phyloP scores from a whole-genome alignment of 768 basidiomycete species.

The Rhizopogon roseolus region DNA sequence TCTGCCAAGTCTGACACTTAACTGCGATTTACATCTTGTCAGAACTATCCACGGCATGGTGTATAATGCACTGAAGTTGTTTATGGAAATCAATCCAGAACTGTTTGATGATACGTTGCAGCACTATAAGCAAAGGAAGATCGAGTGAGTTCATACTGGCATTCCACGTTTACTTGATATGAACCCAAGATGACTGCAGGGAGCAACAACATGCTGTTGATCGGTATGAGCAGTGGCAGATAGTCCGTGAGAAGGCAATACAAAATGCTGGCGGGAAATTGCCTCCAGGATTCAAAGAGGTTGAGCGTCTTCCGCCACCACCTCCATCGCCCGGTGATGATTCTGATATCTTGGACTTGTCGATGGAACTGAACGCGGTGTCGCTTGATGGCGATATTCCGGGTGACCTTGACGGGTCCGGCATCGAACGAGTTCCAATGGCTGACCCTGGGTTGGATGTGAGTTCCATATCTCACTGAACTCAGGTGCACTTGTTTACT shows the following conservation, averaged over 20 bases:
- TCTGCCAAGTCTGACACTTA: constrained; percentile 2
- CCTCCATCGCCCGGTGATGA: constrained; percentile 77
- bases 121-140: constrained; percentile 84
- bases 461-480: constrained; percentile 32
- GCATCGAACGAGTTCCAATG: constrained; percentile 86
- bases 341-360: constrained; percentile 80
- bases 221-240: constrained; percentile 89
- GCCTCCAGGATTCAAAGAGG: constrained; percentile 66
- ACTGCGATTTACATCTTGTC: constrained; percentile 7
- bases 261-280: constrained; percentile 67
- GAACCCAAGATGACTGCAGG: constrained; percentile 34
- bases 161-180: not conserved
- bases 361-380: constrained; percentile 83
- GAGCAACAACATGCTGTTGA: constrained; percentile 83
- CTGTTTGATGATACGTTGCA: constrained; percentile 92
- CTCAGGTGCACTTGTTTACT: constrained; percentile 12
- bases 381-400: constrained; percentile 65
- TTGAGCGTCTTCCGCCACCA: constrained; percentile 70
- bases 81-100: constrained; percentile 99
- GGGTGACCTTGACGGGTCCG: constrained; percentile 71
- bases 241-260: constrained; percentile 71
- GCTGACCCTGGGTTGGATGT: constrained; percentile 88
- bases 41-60: constrained; percentile 99
- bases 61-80: constrained; percentile 95
- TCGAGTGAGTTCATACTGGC: constrained; percentile 55